A percentile compares a stretch with the other conserved stretches of the same genome.
These are phyloP conservation scores for Nemania sp. DNA, from an alignment of 2,329 filamentous ascomycete genomes.

Conservation along the genomic window DNA sequence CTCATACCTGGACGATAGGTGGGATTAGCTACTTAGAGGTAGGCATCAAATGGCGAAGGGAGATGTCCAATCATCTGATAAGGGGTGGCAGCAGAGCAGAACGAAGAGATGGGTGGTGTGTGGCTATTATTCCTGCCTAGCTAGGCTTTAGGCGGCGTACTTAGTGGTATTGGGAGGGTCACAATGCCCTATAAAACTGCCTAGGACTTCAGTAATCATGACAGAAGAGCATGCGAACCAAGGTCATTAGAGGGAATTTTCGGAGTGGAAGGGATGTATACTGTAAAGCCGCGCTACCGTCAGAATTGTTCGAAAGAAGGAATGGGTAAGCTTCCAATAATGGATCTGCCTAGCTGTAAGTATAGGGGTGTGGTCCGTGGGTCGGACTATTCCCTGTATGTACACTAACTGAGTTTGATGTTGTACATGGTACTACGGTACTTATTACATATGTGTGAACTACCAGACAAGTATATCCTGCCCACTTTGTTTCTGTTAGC, in stretches of 20 bases:
- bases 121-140: constrained; percentile 9
- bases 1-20: constrained; percentile 30
- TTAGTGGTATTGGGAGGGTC: constrained; percentile 3
- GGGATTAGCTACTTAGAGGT: too few relatives aligned
- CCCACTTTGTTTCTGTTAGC: constrained; percentile 12
- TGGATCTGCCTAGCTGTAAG: constrained; percentile 17
- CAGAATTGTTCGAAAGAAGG: constrained; percentile 23
- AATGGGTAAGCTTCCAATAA: constrained; percentile 29
- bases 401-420: constrained; percentile 8
- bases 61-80: constrained; percentile 29
- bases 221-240: constrained; percentile 22
- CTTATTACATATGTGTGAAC: not conserved
- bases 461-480: not conserved
- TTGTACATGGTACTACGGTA: constrained; percentile 1
- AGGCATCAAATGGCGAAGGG: constrained; percentile 39
- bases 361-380: constrained; percentile 32
- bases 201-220: constrained; percentile 31
- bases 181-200: constrained; percentile 17
- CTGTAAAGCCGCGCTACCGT: constrained; percentile 17
- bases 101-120: constrained; percentile 19
- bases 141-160: not conserved
- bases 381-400: not conserved
- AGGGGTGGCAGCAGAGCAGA: constrained; percentile 21
- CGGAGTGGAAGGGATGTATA: constrained; percentile 19
- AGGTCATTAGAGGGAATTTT: constrained; percentile 22